A percentile compares a stretch with the other conserved stretches of the same genome.
phyloP scores from a whole-genome alignment of 2,329 filamentous ascomycete species.

The Microsporum ferrugineum region DNA sequence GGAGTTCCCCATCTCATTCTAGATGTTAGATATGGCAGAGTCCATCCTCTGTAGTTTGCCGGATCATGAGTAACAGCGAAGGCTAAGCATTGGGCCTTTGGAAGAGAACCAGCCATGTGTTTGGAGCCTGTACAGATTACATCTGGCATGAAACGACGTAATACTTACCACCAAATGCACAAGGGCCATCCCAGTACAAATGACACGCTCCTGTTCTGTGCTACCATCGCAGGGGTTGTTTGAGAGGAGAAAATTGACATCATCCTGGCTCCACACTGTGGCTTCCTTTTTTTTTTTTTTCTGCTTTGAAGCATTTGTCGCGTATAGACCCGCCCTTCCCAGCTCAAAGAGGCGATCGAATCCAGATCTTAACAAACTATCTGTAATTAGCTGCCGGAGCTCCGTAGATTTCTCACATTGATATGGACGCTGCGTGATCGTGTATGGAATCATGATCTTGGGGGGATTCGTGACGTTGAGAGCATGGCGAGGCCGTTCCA shows the following conservation, averaged over 20 bases:
- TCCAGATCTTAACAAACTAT: not conserved
- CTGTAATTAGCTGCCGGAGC: not conserved
- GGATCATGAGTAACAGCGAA: not conserved
- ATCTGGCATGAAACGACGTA: not conserved
- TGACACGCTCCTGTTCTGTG: not conserved
- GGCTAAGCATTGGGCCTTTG: not conserved
- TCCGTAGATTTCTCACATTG: not conserved
- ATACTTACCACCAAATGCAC: not conserved
- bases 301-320: not conserved
- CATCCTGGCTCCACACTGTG: not conserved
- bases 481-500: not conserved
- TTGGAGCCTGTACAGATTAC: not conserved
- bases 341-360: not conserved
- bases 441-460: too few relatives aligned
- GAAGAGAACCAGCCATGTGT: not conserved
- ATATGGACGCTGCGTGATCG: not conserved
- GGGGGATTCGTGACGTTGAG: not conserved
- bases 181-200: not conserved
- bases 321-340: not conserved
- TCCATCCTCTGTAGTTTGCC: not conserved
- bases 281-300: not conserved
- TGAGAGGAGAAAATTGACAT: not conserved
- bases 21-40: not conserved
- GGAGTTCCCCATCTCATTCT: not conserved
- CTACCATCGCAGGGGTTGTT: not conserved